Evolutionary conservation across 1,139 yeast species (phyloP).

Genomic region (Blastobotrys capitulatus): DNA sequence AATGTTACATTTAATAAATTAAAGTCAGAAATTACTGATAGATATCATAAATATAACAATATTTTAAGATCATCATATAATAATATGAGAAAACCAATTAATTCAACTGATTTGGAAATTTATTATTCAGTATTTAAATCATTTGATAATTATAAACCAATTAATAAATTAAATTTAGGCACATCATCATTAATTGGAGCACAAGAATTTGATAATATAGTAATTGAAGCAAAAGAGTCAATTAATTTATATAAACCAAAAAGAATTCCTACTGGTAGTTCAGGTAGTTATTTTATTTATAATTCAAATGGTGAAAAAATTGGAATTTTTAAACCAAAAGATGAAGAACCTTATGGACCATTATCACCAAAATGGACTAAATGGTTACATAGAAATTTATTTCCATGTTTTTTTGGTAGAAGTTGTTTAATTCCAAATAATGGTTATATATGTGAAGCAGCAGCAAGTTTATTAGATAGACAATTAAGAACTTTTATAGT

Average conservation of each 20-base stretch:
- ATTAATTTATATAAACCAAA: conserved; percentile 44
- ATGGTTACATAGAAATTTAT: conserved; percentile 70
- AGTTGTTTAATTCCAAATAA: conserved; percentile 67
- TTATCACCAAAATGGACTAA: conserved; percentile 76
- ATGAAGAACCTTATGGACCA: conserved; percentile 79
- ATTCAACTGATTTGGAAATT: conserved; percentile 23
- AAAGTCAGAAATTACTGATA: conserved; percentile 8
- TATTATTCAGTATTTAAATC: conserved; percentile 49
- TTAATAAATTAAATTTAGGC: not conserved
- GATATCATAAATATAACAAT: conserved; percentile 9
- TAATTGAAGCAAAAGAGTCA: conserved; percentile 40
- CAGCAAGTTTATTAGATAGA: conserved; percentile 60
- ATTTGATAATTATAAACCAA: conserved; percentile 13
- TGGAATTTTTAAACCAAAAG: conserved; percentile 74
- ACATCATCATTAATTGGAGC: not conserved
- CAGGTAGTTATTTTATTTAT: conserved; percentile 64
- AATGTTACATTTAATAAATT: conserved; percentile 9
- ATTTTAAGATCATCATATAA: not conserved
- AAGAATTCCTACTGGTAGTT: conserved; percentile 59
- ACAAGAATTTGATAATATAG: conserved; percentile 24
- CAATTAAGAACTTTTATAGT: conserved; percentile 56
- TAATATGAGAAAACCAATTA: not conserved
- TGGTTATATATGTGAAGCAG: conserved; percentile 69
- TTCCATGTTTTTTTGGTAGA: conserved; percentile 74
- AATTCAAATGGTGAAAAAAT: conserved; percentile 35